A percentile compares a stretch with the other conserved stretches of the same genome.
phyloP scores from a whole-genome alignment of 305 asterid genomes.

The Rubia occidens region DNA sequence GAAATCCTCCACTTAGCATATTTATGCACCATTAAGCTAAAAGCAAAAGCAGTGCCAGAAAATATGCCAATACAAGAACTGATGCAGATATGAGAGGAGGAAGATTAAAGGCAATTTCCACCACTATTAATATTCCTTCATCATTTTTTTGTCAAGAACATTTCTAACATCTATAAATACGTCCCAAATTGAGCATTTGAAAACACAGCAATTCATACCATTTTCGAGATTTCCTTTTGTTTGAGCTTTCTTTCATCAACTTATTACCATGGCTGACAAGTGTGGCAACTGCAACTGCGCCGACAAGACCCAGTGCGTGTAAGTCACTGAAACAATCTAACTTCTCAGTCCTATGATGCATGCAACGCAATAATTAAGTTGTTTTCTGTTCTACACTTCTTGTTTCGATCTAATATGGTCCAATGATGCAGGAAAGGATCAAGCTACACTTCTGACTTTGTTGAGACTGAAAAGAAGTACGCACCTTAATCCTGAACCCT shows the following conservation, averaged over 20 bases:
- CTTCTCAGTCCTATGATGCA: neutral
- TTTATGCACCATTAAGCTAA: neutral
- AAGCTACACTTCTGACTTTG: constrained; percentile 30
- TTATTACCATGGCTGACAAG: constrained; percentile 42
- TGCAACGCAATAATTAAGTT: neutral
- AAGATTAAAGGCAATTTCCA: neutral
- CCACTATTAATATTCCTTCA: neutral
- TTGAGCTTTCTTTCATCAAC: constrained; percentile 1
- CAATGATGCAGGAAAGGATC: constrained; percentile 53
- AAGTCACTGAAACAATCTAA: constrained; percentile 18
- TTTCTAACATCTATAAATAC: neutral
- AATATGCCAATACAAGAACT: neutral
- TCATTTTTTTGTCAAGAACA: neutral
- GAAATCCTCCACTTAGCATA: neutral
- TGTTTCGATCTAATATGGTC: neutral
- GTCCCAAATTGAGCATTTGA: neutral
- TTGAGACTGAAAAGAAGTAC: constrained; percentile 46
- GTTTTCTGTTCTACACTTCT: neutral
- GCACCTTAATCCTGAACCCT: neutral
- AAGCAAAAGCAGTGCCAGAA: neutral
- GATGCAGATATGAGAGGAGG: neutral
- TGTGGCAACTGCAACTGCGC: constrained; percentile 46
- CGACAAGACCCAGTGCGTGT: constrained; percentile 44
- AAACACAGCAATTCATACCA: constrained; percentile 18
- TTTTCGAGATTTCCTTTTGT: neutral